phyloP scores from a whole-genome alignment of 805 yeast genomes.

The Monosporozyma aquatica region DNA sequence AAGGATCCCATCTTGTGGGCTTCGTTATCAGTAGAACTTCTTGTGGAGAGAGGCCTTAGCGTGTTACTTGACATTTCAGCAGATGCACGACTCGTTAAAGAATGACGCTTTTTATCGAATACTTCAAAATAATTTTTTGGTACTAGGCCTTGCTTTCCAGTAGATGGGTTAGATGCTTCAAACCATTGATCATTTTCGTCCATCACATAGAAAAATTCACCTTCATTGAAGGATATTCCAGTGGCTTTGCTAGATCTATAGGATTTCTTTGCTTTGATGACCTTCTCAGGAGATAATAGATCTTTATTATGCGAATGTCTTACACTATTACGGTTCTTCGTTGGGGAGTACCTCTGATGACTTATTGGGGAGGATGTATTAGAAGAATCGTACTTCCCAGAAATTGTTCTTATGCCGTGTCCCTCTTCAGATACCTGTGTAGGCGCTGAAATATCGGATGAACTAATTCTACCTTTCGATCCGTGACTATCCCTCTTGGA shows the following conservation, averaged over 20 bases:
- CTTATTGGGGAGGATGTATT: conserved; percentile 3
- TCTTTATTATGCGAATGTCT: conserved; percentile 9
- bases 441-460: conserved; percentile 32
- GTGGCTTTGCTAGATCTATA: conserved; percentile 73
- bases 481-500: conserved; percentile 22
- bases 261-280: conserved; percentile 71
- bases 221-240: conserved; percentile 67
- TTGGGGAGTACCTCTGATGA: conserved; percentile 6
- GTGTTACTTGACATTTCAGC: not conserved
- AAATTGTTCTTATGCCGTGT: conserved; percentile 22
- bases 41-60: conserved; percentile 2
- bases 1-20: conserved; percentile 36
- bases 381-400: conserved; percentile 13
- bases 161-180: conserved; percentile 81
- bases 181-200: conserved; percentile 66
- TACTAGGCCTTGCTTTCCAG: conserved; percentile 72
- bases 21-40: conserved; percentile 8
- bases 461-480: conserved; percentile 25
- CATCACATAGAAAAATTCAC: conserved; percentile 82
- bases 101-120: conserved; percentile 50
- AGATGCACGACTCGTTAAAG: conserved; percentile 7
- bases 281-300: conserved; percentile 51
- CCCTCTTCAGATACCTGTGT: conserved; percentile 16
- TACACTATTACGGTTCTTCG: conserved; percentile 2
- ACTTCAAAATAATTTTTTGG: conserved; percentile 79